A percentile compares a stretch with the other conserved stretches of the same genome.
Conservation (phyloP, 495 filamentous ascomycete genomes). For the Echria macrotheca region DNA sequence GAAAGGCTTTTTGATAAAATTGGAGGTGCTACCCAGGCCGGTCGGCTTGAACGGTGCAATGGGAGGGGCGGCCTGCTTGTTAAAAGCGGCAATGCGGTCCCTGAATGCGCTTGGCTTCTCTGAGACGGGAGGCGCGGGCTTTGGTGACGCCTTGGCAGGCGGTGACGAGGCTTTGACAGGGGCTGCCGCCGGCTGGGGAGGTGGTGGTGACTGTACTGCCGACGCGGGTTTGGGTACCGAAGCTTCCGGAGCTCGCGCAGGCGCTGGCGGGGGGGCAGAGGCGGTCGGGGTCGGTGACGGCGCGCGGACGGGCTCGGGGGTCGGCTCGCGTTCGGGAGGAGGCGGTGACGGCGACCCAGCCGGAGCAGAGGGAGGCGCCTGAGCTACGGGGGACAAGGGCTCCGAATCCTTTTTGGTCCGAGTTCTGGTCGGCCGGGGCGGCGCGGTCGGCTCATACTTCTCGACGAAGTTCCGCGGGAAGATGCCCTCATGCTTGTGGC, state of each 20-base stretch:
- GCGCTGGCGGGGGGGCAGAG: slow-evolving; percentile 26
- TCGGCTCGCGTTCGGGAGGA: slow-evolving; percentile 26
- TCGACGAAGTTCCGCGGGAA: slow-evolving; percentile 98
- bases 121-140: slow-evolving; percentile 57
- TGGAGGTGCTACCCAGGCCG: slow-evolving; percentile 50
- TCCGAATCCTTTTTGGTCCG: slow-evolving; percentile 67
- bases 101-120: slow-evolving; percentile 88
- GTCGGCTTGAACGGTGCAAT: slow-evolving; percentile 81
- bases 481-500: slow-evolving; percentile 74
- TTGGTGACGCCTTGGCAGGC: slow-evolving; percentile 38
- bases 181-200: slow-evolving; percentile 29
- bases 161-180: slow-evolving; percentile 20
- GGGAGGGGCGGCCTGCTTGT: slow-evolving; percentile 79
- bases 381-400: slow-evolving; percentile 56
- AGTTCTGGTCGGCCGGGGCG: slow-evolving; percentile 71
- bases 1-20: slow-evolving; percentile 97
- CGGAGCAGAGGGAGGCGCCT: slow-evolving; percentile 54
- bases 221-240: slow-evolving; percentile 34
- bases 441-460: slow-evolving; percentile 83
- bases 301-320: slow-evolving; percentile 22
- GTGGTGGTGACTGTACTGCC: slow-evolving; percentile 37
- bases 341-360: slow-evolving; percentile 40
- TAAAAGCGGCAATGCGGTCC: slow-evolving; percentile 96
- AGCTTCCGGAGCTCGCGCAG: slow-evolving; percentile 26
- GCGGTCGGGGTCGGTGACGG: slow-evolving; percentile 18